These are phyloP conservation scores for Gossypium davidsonii DNA, from an alignment of 441 rosid genomes.

Conservation along the genomic window DNA sequence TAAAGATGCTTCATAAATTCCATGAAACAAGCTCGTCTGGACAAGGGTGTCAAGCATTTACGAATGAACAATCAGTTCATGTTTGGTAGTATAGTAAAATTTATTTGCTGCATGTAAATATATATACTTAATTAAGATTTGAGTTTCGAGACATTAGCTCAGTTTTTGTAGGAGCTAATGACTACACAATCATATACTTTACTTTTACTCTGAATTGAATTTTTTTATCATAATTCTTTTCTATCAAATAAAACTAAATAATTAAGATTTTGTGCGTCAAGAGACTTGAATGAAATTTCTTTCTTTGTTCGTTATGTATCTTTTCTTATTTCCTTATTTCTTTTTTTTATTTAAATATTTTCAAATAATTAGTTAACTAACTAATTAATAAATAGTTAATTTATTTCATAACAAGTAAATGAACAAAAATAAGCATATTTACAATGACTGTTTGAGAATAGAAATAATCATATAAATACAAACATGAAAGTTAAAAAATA, in stretches of 20 bases:
- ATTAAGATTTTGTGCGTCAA: neutral
- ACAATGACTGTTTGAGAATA: neutral
- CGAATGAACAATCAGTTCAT: conserved; percentile 29
- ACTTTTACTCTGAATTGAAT: neutral
- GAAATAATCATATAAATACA: too few species aligned
- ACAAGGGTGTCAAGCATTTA: conserved; percentile 13
- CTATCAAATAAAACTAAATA: neutral
- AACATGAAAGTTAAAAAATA: too few species aligned
- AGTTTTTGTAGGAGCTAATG: conserved; percentile 38
- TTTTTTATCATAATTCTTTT: conserved; percentile 15
- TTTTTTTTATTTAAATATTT: neutral
- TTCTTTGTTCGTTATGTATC: neutral
- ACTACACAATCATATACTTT: neutral
- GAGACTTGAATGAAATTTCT: neutral
- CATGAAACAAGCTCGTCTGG: conserved; percentile 33
- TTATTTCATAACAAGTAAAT: neutral
- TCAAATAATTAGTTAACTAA: neutral
- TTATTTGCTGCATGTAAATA: conserved; percentile 15
- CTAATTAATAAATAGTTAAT: neutral
- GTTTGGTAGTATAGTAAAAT: conserved; percentile 18
- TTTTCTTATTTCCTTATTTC: neutral
- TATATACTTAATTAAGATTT: neutral
- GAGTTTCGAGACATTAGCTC: conserved; percentile 24
- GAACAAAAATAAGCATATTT: neutral
- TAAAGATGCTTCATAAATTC: conserved; percentile 54